Evolutionary conservation across 495 filamentous ascomycete species (phyloP).

Genomic region (Podospora comata): DNA sequence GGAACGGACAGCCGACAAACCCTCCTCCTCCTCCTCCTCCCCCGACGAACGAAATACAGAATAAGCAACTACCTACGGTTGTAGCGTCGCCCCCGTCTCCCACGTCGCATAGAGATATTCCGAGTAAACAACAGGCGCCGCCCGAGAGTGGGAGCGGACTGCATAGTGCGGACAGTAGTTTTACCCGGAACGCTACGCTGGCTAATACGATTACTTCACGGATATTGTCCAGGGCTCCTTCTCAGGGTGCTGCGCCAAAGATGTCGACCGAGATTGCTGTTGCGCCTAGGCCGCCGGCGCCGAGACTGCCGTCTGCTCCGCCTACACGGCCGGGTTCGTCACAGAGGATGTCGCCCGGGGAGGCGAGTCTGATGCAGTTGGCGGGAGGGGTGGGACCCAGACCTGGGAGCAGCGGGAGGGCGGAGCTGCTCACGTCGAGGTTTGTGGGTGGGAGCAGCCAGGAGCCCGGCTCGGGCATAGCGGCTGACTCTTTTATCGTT

Average conservation of each 20-base stretch:
- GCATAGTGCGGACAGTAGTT: slow-evolving; percentile 16
- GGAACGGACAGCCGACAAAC: slow-evolving; percentile 32
- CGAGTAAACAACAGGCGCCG: slow-evolving; percentile 5
- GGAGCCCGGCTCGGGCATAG: slow-evolving; percentile 32
- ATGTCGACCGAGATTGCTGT: slow-evolving; percentile 57
- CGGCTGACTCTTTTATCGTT: slow-evolving; percentile 30
- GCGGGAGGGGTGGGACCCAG: slow-evolving; percentile 21
- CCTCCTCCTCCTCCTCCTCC: not conserved
- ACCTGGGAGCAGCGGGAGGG: slow-evolving; percentile 45
- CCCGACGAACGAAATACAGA: slow-evolving; percentile 18
- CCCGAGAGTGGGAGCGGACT: slow-evolving; percentile 9
- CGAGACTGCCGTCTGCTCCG: not conserved
- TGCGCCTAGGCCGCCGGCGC: slow-evolving; percentile 21
- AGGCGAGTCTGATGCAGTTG: slow-evolving; percentile 20
- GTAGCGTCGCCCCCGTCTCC: slow-evolving; percentile 1
- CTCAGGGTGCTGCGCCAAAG: slow-evolving; percentile 55
- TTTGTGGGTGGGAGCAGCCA: slow-evolving; percentile 47
- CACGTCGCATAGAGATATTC: slow-evolving; percentile 8
- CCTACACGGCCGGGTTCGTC: slow-evolving; percentile 32
- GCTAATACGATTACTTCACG: slow-evolving; percentile 55
- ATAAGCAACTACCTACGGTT: not conserved
- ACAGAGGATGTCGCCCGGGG: slow-evolving; percentile 36
- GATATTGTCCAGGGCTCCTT: slow-evolving; percentile 55
- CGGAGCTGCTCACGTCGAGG: slow-evolving; percentile 49
- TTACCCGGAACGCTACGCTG: slow-evolving; percentile 32